phyloP scores from a whole-genome alignment of 495 filamentous ascomycete genomes.

The Penicillium simplicissimum region DNA sequence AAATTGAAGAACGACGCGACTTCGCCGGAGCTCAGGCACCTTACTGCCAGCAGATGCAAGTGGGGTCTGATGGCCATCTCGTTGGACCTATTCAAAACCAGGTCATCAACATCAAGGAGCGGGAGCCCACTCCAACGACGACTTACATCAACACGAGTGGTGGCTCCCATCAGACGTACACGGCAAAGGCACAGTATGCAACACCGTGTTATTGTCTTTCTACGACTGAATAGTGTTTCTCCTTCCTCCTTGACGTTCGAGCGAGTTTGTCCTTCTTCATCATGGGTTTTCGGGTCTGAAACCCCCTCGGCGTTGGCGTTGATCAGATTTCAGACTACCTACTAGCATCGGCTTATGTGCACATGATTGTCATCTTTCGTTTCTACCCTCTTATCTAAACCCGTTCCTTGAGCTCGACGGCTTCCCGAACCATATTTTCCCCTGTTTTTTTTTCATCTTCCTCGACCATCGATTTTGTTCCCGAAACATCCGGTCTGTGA shows the following conservation, averaged over 20 bases:
- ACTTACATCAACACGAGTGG: conserved; percentile 29
- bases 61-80: conserved; percentile 52
- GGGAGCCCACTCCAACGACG: conserved; percentile 47
- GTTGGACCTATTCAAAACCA: conserved; percentile 44
- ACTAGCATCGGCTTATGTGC: conserved; percentile 29
- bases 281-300: conserved; percentile 18
- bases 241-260: conserved; percentile 18
- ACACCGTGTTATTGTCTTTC: conserved; percentile 48
- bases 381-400: conserved; percentile 18
- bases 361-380: conserved; percentile 28
- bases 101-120: conserved; percentile 61
- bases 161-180: conserved; percentile 38
- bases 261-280: conserved; percentile 26
- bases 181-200: conserved; percentile 41
- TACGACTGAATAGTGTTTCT: conserved; percentile 36
- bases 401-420: conserved; percentile 7
- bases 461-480: conserved; percentile 3
- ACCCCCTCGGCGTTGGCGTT: conserved; percentile 32
- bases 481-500: conserved; percentile 4
- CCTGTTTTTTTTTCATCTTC: conserved; percentile 1
- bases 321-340: conserved; percentile 12
- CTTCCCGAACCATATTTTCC: conserved; percentile 7
- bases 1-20: conserved; percentile 75
- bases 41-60: conserved; percentile 72
- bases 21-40: conserved; percentile 43